Evolutionary conservation across 805 yeast genomes (phyloP).

Genomic region (Candida stauntonica): DNA sequence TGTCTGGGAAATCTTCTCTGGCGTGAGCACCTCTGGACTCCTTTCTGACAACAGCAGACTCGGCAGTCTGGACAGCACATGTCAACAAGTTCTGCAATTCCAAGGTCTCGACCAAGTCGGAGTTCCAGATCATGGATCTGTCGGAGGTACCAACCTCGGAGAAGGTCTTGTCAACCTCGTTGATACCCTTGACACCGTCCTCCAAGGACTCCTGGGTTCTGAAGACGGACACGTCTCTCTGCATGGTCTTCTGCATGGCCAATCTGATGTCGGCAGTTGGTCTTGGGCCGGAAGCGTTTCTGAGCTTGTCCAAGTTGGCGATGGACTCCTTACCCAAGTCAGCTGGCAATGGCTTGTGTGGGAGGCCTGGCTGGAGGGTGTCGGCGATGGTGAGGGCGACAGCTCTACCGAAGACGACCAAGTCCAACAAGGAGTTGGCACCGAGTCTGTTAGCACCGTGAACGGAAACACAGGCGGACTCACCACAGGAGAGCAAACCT

Average conservation of each 20-base stretch:
- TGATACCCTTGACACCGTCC: conserved; percentile 81
- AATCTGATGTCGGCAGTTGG: conserved; percentile 86
- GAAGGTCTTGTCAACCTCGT: conserved; percentile 69
- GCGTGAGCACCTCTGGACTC: conserved; percentile 99
- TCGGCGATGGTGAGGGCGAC: conserved; percentile 90
- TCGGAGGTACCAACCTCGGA: conserved; percentile 81
- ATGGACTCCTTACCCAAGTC: conserved; percentile 88
- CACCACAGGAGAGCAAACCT: conserved; percentile 97
- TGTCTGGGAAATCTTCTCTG: conserved; percentile 93
- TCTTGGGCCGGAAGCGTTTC: conserved; percentile 79
- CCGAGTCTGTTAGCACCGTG: conserved; percentile 99
- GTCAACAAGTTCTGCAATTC: conserved; percentile 95
- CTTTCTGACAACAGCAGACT: conserved; percentile 88
- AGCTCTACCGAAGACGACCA: conserved; percentile 98
- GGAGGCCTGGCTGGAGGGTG: conserved; percentile 80
- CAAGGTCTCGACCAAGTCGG: conserved; percentile 92
- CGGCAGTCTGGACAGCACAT: conserved; percentile 95
- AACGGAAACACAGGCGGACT: conserved; percentile 98
- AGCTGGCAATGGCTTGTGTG: conserved; percentile 76
- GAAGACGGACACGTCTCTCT: conserved; percentile 93
- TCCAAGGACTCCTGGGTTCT: conserved; percentile 90
- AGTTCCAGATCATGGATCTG: conserved; percentile 98
- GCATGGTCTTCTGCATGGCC: conserved; percentile 95
- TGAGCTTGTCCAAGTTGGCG: conserved; percentile 81
- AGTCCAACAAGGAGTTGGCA: conserved; percentile 93